A percentile compares a stretch with the other conserved stretches of the same genome.
phyloP scores from a whole-genome alignment of 305 asterid genomes.

The Rubia occidens region DNA sequence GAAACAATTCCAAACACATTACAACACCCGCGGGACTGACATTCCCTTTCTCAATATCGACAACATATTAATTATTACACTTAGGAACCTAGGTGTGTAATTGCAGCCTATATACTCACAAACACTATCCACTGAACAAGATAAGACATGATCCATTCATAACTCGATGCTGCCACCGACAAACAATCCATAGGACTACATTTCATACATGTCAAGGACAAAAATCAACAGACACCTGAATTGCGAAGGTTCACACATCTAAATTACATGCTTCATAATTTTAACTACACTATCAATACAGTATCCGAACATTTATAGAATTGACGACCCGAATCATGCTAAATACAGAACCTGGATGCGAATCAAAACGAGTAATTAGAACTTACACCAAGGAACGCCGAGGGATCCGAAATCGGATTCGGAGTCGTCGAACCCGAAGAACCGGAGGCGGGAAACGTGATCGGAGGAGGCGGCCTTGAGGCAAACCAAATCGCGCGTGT shows the following conservation, averaged over 20 bases:
- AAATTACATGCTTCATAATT: background rate
- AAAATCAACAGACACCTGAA: no score
- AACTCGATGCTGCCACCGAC: no score
- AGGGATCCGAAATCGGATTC: constrained; percentile 89
- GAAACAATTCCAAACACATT: background rate
- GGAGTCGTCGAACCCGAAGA: constrained; percentile 66
- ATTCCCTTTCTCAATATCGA: constrained; percentile 4
- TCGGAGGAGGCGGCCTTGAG: constrained; percentile 64
- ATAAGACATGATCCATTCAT: no score
- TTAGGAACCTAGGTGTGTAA: no score
- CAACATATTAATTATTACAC: no score
- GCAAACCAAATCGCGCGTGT: constrained; percentile 77
- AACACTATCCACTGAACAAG: background rate
- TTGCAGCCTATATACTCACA: background rate
- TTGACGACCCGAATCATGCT: background rate
- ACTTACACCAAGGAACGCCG: constrained; percentile 98
- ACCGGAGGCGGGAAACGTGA: constrained; percentile 66
- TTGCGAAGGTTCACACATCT: background rate
- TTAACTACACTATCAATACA: background rate
- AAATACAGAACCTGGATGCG: background rate
- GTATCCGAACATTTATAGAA: background rate
- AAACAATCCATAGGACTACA: no score
- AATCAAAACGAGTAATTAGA: background rate
- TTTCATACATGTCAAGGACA: no score
- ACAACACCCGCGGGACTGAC: background rate